phyloP scores from a whole-genome alignment of 176 grass and related monocot genomes.

The Rhynchospora breviuscula region DNA sequence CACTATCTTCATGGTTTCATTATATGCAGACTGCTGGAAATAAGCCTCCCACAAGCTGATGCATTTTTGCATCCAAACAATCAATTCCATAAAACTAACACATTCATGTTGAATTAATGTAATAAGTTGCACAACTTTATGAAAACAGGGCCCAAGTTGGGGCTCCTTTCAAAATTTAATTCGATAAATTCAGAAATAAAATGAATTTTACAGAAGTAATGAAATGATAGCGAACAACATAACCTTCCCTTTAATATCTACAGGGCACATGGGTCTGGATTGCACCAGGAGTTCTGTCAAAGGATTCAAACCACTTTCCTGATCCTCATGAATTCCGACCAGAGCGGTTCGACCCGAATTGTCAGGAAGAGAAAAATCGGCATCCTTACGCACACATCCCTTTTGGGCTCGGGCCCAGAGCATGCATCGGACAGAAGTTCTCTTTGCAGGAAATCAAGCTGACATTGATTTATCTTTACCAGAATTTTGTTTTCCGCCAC shows the following conservation, averaged over 20 bases:
- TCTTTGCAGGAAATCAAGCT: conserved; percentile 78
- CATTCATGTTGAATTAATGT: not conserved
- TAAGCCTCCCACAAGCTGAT: not conserved
- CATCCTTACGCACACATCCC: conserved; percentile 78
- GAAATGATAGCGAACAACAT: not conserved
- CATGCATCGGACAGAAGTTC: conserved; percentile 82
- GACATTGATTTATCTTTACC: conserved; percentile 57
- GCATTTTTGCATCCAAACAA: not conserved
- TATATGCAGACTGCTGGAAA: too few species aligned
- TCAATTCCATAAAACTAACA: not conserved
- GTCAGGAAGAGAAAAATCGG: conserved; percentile 53
- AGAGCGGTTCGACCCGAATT: conserved; percentile 45
- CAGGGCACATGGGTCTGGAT: conserved; percentile 84
- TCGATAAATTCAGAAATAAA: not conserved
- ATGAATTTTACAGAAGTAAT: not conserved
- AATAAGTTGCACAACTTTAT: not conserved
- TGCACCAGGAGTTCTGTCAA: conserved; percentile 56
- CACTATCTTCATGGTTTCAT: too few species aligned
- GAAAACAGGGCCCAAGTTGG: not conserved
- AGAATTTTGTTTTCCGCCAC: conserved; percentile 48
- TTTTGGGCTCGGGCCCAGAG: conserved; percentile 69
- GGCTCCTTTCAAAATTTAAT: not conserved
- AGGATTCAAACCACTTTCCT: conserved; percentile 54
- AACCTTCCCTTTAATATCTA: not conserved
- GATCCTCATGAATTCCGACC: conserved; percentile 52